phyloP scores from a whole-genome alignment of 352 stramenopile species.

The Peronospora belbahrii region DNA sequence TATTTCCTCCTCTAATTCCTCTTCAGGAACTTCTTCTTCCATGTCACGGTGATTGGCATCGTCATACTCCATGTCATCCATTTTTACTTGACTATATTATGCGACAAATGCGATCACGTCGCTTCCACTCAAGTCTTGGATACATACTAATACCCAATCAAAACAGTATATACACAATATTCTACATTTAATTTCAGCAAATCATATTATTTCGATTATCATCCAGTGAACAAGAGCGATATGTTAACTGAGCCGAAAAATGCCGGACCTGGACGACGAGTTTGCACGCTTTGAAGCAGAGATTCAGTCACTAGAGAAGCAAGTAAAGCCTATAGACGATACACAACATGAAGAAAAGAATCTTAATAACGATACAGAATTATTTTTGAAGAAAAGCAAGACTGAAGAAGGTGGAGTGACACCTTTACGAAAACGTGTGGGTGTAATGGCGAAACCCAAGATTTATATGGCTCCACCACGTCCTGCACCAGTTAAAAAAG shows the following conservation, averaged over 20 bases:
- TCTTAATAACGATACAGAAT: constrained; percentile 17
- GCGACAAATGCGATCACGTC: constrained; percentile 1
- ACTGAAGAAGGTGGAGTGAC: not conserved
- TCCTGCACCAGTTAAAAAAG: constrained; percentile 37
- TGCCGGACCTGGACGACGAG: constrained; percentile 70
- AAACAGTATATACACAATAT: not conserved
- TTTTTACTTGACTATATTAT: constrained; percentile 10
- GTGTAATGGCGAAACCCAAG: constrained; percentile 40
- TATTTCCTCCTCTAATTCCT: constrained; percentile 63
- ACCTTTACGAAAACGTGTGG: constrained; percentile 8
- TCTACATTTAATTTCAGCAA: constrained; percentile 9
- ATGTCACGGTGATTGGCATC: constrained; percentile 69
- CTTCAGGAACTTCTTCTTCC: constrained; percentile 75
- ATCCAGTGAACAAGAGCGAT: constrained; percentile 2
- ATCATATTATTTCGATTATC: constrained; percentile 2
- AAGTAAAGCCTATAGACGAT: constrained; percentile 3
- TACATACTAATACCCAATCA: constrained; percentile 21
- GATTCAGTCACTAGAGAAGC: constrained; percentile 65
- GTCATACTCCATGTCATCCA: constrained; percentile 86
- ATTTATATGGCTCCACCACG: constrained; percentile 68
- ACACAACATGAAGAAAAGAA: not conserved
- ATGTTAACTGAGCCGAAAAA: constrained; percentile 5
- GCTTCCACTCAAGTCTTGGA: constrained; percentile 21
- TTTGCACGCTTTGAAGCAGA: constrained; percentile 80
- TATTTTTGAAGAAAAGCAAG: constrained; percentile 26